Evolutionary conservation across 345 rosid genomes (phyloP), one percentile per base, ranked within the genome.

Genomic region (Euclidium syriacum): DNA sequence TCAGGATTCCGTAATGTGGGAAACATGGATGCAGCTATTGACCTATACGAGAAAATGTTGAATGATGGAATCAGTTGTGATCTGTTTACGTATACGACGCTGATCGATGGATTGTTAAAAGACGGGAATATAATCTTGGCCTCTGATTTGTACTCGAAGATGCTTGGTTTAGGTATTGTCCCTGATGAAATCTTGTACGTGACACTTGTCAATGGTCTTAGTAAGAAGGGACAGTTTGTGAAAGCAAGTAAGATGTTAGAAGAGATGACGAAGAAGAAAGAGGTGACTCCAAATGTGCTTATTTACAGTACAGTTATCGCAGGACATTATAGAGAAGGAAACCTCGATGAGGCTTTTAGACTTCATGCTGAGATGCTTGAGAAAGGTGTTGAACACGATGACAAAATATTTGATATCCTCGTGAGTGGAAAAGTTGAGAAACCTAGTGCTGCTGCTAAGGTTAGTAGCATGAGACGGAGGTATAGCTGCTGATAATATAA

Each of bases 301-400:
- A 79, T 85, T 29, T 91, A 86, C 57, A 85, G 62, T 30, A 52
- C 65, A 10, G 70, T 88, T 58, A 88, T 91, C 18, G 85, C 81
- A 9, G 83, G 91, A 49, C 60, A 78, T 60, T 83, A 79, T 38
- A 81, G 72, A 80, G 83, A 76, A 54, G 90, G 95, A 3, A 81
- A 86, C 56, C 69, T 86, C 39, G 64, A 71, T 24, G 86, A 85
- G 69, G 88, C 96, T 32, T 80, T 78, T 76, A 74, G 80, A 72
- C 67, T 83, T 78, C 90, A 82, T 56, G 70, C 72, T 19, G 96
- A 86, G 72, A 91, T 88, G 96, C 84, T 82, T 53, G 90, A 86
- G 46, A 78, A 68, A 70, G 91, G 95, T 54, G 76, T 83, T 75
- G 75, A 35, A 68, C 87, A 84, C 3, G 85, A 88, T 68, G 80